Conservation (phyloP, 1,284 basidiomycete genomes). For the Amylostereum areolatum region DNA sequence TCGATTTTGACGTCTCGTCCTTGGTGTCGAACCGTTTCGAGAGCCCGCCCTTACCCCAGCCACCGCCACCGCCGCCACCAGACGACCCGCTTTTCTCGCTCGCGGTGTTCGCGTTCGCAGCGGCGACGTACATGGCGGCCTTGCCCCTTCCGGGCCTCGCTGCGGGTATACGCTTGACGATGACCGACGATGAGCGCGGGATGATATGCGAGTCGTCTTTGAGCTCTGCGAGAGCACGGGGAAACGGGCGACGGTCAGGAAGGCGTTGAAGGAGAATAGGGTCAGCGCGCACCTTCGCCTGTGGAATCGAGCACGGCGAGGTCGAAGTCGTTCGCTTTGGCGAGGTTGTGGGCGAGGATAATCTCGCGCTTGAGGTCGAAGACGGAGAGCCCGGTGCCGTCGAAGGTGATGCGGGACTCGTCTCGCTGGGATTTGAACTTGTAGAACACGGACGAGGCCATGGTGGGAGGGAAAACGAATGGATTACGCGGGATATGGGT, state of each 20-base stretch:
- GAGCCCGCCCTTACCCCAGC: constrained; percentile 69
- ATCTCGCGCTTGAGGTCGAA: constrained; percentile 99
- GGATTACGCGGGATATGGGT: too few species aligned
- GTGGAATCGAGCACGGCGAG: constrained; percentile 84
- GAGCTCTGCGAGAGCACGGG: constrained; percentile 60
- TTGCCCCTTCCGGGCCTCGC: constrained; percentile 87
- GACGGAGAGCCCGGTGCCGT: constrained; percentile 97
- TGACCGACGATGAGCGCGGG: constrained; percentile 90
- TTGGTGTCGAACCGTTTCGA: constrained; percentile 89
- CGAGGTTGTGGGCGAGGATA: constrained; percentile 92
- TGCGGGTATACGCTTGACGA: constrained; percentile 88
- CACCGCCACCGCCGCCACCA: constrained; percentile 25
- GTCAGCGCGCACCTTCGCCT: constrained; percentile 67
- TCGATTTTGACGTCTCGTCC: constrained; percentile 41
- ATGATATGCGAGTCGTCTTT: constrained; percentile 90
- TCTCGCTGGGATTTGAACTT: constrained; percentile 95
- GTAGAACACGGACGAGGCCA: constrained; percentile 97
- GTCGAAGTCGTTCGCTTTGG: constrained; percentile 97
- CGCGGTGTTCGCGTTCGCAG: constrained; percentile 38
- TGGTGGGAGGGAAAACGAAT: too few species aligned
- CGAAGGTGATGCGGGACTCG: constrained; percentile 94
- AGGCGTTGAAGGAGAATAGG: background rate
- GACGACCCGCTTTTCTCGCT: constrained; percentile 15
- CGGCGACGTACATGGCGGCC: constrained; percentile 79
- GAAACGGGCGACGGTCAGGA: constrained; percentile 1